A percentile compares a stretch with the other conserved stretches of the same genome.
phyloP scores from a whole-genome alignment of 1,139 yeast genomes.

The Blastobotrys petasosporus region DNA sequence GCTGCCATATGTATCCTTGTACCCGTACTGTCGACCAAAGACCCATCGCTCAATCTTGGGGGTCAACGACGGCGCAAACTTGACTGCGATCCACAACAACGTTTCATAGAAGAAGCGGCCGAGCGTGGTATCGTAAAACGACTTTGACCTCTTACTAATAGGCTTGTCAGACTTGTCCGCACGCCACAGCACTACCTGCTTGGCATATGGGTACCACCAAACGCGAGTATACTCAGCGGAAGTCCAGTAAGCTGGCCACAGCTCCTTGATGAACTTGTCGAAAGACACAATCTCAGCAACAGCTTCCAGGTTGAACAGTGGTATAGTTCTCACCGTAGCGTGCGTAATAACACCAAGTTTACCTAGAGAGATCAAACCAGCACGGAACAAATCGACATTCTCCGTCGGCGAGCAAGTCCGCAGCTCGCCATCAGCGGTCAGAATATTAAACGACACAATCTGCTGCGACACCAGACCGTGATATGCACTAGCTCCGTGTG shows the following conservation, averaged over 20 bases:
- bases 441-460: slow-evolving; percentile 60
- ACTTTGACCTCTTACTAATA: slow-evolving; percentile 60
- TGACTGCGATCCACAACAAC: slow-evolving; percentile 72
- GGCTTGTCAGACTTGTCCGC: slow-evolving; percentile 64
- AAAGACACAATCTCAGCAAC: slow-evolving; percentile 77
- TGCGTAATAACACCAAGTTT: slow-evolving; percentile 85
- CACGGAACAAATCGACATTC: slow-evolving; percentile 67
- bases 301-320: slow-evolving; percentile 74
- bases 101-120: slow-evolving; percentile 79
- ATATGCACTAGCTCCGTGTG: slow-evolving; percentile 91
- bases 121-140: slow-evolving; percentile 79
- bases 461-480: slow-evolving; percentile 91
- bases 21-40: slow-evolving; percentile 74
- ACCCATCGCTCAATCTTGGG: slow-evolving; percentile 82
- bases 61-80: slow-evolving; percentile 64
- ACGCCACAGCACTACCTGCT: slow-evolving; percentile 83
- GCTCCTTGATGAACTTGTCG: slow-evolving; percentile 65
- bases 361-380: slow-evolving; percentile 83
- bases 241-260: slow-evolving; percentile 59
- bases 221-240: slow-evolving; percentile 85
- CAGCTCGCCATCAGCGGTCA: slow-evolving; percentile 66
- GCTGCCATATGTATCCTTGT: slow-evolving; percentile 50
- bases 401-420: slow-evolving; percentile 63
- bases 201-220: slow-evolving; percentile 97
- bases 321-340: slow-evolving; percentile 82